phyloP scores from a whole-genome alignment of 2,329 filamentous ascomycete genomes.

The Ophiostoma perfectum region DNA sequence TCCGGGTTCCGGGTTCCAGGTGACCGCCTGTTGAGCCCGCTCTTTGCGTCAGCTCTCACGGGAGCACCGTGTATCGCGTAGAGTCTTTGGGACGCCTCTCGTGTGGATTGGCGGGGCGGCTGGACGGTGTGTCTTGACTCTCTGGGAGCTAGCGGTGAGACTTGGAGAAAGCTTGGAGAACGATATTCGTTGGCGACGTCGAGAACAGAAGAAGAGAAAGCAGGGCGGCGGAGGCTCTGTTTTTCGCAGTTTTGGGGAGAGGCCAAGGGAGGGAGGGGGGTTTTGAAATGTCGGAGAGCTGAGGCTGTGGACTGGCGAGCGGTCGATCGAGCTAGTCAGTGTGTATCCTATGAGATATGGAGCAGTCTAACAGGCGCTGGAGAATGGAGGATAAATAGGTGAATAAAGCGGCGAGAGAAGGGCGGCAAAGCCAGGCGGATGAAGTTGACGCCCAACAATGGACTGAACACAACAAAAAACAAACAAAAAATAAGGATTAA shows the following conservation, averaged over 20 bases:
- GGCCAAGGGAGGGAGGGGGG: constrained; percentile 5
- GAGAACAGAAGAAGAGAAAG: background rate
- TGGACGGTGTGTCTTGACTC: background rate
- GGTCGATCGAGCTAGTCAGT: constrained; percentile 4
- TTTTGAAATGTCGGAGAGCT: constrained; percentile 10
- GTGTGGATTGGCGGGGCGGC: background rate
- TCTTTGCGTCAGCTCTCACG: constrained; percentile 14
- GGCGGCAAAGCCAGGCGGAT: no score
- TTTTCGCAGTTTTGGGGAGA: background rate
- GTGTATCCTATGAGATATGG: constrained; percentile 3
- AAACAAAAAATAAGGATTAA: background rate
- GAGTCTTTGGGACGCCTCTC: background rate
- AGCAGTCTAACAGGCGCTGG: background rate
- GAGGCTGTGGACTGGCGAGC: constrained; percentile 11
- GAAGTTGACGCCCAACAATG: no score
- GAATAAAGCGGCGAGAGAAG: no score
- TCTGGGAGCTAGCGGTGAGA: constrained; percentile 2
- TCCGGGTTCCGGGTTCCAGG: background rate
- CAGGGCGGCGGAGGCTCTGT: background rate
- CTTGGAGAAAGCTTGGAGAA: background rate
- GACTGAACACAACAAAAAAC: background rate
- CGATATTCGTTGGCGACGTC: background rate
- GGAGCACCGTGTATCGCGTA: constrained; percentile 8
- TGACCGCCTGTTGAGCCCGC: constrained; percentile 14
- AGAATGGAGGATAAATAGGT: constrained; percentile 1